phyloP scores from a whole-genome alignment of 176 grass and related monocot genomes.

The Phyllostachys edulis region DNA sequence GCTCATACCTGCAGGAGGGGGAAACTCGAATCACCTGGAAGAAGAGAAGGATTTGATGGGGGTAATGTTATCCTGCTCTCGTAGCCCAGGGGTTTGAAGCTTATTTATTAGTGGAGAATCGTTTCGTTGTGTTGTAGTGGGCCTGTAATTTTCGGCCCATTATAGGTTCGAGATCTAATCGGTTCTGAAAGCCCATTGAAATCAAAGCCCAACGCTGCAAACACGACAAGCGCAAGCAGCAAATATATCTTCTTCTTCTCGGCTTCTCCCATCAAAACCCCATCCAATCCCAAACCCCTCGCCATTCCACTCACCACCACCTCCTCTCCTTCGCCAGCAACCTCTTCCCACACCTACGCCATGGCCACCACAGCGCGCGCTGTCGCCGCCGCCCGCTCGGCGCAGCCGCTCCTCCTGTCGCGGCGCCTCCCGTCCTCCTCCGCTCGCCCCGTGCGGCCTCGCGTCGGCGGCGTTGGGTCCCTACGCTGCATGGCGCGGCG shows the following conservation, averaged over 20 bases:
- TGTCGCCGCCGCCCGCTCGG: constrained; percentile 32
- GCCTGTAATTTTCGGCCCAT: background rate
- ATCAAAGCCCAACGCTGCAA: background rate
- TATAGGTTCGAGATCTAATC: background rate
- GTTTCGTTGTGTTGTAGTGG: background rate
- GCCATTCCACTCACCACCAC: background rate
- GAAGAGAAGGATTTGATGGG: constrained; percentile 21
- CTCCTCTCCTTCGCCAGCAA: background rate
- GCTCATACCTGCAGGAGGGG: constrained; percentile 16
- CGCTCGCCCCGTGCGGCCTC: background rate
- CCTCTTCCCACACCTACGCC: background rate
- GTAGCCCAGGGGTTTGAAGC: background rate
- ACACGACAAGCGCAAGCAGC: background rate
- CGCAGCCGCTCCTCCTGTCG: background rate
- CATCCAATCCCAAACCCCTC: constrained; percentile 36
- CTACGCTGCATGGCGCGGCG: constrained; percentile 79
- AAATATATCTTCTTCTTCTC: constrained; percentile 20
- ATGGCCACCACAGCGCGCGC: constrained; percentile 46
- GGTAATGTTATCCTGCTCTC: background rate
- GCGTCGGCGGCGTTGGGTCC: constrained; percentile 34
- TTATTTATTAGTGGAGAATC: constrained; percentile 4
- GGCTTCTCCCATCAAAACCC: constrained; percentile 35
- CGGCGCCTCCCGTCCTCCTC: background rate
- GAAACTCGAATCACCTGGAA: background rate
- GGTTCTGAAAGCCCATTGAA: background rate